These are phyloP conservation scores for Fusarium devonianum DNA, from an alignment of 2,329 filamentous ascomycete genomes.

Conservation along the genomic window DNA sequence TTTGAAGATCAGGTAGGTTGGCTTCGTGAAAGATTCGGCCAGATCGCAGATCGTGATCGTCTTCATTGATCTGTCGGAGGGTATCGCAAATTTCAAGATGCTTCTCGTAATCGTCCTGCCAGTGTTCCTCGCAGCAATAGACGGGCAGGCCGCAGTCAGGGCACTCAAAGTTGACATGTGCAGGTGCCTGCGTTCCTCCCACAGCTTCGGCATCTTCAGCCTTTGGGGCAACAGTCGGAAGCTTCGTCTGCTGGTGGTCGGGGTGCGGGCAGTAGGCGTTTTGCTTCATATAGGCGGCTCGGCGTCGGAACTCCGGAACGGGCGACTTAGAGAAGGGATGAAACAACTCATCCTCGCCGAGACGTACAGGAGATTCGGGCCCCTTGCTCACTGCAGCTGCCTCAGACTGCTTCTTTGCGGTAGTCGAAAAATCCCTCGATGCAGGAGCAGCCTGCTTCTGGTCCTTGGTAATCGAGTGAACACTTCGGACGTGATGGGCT, in stretches of 20 bases:
- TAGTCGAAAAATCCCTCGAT: conserved; percentile 45
- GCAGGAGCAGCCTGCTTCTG: conserved; percentile 31
- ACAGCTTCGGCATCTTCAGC: conserved; percentile 65
- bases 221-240: conserved; percentile 70
- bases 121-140: conserved; percentile 93
- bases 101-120: conserved; percentile 93
- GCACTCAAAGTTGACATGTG: conserved; percentile 91
- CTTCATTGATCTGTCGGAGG: conserved; percentile 92
- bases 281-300: conserved; percentile 89
- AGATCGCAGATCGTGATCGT: conserved; percentile 92
- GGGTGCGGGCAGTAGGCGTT: conserved; percentile 95
- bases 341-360: conserved; percentile 84
- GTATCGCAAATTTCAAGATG: conserved; percentile 94
- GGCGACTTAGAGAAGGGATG: conserved; percentile 91
- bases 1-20: conserved; percentile 85
- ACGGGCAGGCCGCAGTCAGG: conserved; percentile 94
- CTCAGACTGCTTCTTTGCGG: conserved; percentile 37
- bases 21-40: conserved; percentile 95
- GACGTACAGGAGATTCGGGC: conserved; percentile 42
- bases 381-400: conserved; percentile 39
- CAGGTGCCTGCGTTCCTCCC: conserved; percentile 68
- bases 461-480: conserved; percentile 42
- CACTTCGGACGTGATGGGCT: conserved; percentile 41
- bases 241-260: conserved; percentile 78
- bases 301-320: conserved; percentile 82